Base-by-base conservation (phyloP, 768 basidiomycete species). In the Cystoderma amianthinum region DNA sequence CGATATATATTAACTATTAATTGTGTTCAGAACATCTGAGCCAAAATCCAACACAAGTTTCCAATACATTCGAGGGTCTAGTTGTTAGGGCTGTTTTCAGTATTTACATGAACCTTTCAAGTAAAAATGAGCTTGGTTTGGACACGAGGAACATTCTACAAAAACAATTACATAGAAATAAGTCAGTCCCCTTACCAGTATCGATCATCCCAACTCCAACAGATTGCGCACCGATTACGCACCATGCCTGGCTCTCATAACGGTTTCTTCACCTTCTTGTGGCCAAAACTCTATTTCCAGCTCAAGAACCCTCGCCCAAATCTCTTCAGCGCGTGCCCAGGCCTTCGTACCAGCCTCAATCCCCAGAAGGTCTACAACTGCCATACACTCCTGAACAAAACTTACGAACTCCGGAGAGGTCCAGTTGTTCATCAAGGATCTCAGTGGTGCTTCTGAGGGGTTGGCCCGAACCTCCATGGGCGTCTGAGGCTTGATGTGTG, bases 241-340 rank as follows among this genome's bases (percentile, higher is more conserved):
- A n/a, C n/a, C 38, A 50, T 49, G 39, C 35, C 20, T 47, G 49
- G 13, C 23, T 52, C 22, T 41, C 36, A 41, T 42, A 2, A 15
- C 38, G 17, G 44, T 20, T 44, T 62, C 60, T 39, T 65, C 74
- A 2, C 63, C 67, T 11, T 57, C 61, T 5, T 55, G 45, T 2
- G 78, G 80, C 80, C 80, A 82, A 50, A 82, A 82, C 3, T 54
- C 68, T 22, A 60, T 66, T 52, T 85, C 82, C 0, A 85, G 64
- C 45, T 82, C 80, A 1, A 81, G 45, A 11, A 80, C 74, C 12
- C 80, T 65, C 11, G 49, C 58, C 78, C 79, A 83, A 22, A 80
- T 68, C 3, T 53, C 62, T 49, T 78, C 74, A 25, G 75, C 67
- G 5, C 63, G 56, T 2, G 24, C 42, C 60, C 65, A 71, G 0